phyloP scores from a whole-genome alignment of 225 moss, liverwort and hornwort species.

The Pseudisothecium myosuroides region DNA sequence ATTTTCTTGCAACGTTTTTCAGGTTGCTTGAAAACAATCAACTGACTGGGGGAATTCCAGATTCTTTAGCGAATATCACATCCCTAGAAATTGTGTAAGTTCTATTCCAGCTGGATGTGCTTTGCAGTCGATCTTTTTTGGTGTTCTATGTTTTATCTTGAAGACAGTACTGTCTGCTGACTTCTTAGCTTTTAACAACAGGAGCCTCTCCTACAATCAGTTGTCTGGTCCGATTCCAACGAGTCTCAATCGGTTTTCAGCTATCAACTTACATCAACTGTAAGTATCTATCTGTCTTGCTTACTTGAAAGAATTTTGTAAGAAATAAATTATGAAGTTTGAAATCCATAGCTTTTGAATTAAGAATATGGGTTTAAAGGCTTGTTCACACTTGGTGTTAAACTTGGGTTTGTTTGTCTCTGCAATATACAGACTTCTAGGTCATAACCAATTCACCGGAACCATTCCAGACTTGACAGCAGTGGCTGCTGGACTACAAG shows the following conservation, averaged over 20 bases:
- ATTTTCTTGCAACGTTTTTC: neutral
- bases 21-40: conserved; percentile 35
- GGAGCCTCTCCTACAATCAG: conserved; percentile 24
- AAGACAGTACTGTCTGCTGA: neutral
- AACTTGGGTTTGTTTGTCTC: neutral
- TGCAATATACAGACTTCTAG: conserved; percentile 11
- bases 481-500: neutral
- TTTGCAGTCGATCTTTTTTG: neutral
- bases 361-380: neutral
- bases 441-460: conserved; percentile 5
- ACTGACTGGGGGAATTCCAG: conserved; percentile 9
- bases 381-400: neutral
- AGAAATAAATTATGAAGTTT: neutral
- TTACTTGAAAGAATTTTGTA: neutral
- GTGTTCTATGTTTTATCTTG: neutral
- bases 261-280: conserved; percentile 3
- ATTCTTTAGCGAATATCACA: conserved; percentile 2
- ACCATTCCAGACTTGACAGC: conserved; percentile 27
- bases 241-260: neutral
- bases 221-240: conserved; percentile 18
- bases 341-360: neutral
- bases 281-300: neutral
- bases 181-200: neutral
- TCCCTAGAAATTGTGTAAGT: conserved; percentile 30
- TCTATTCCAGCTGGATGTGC: neutral